Base-by-base conservation (phyloP, 495 filamentous ascomycete genomes). In the Penicillium lagena region DNA sequence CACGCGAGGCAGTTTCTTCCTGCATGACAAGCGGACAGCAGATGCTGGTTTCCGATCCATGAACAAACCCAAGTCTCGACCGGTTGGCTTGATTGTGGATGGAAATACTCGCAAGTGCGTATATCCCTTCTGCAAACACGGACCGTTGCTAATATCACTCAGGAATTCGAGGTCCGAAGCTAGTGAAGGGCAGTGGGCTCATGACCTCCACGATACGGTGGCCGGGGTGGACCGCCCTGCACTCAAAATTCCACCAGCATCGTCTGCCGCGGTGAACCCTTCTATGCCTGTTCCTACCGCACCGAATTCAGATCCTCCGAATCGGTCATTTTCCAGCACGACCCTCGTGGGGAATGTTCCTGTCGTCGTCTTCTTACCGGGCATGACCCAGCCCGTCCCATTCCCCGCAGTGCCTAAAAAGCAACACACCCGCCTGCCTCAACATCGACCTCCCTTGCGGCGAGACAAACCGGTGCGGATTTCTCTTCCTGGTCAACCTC, bases 391-490 rank as follows among this genome's bases (percentile, higher is more conserved):
- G 22, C 79, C 89, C 2, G 79, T 87, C 41, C 59, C 73, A 34
- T 88, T 90, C 53, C 63, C 85, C 17, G 76, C 80, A 29, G 79
- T 95, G 37, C 79, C 85, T 39, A 78, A 90, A 40, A 87, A 84
- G 58, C 82, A 89, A 47, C 89, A 99, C 62, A 95, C 89, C 22
- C 89, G 89, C 46, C 78, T 99, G 29, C 93, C 93, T 46, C 87
- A 96, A 55, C 93, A 97, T 64, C 83, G 93, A 8, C 94, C 93
- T 40, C 93, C 93, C 29, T 76, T 99, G 30, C 86, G 93, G 39
- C 86, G 93, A 37, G 93, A 99, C 63, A 99, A 97, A 57, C 94
- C 94, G 10, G 93, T 97, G 27, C 83, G 93, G 36, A 87, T 99
- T 44, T 96, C 90, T 22, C 73, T 99, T 35, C 93, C 93, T 7